A percentile compares a stretch with the other conserved stretches of the same genome.
These are phyloP conservation scores for Paecilomyces formosus DNA, from an alignment of 2,329 filamentous ascomycete species.

Conservation along the genomic window DNA sequence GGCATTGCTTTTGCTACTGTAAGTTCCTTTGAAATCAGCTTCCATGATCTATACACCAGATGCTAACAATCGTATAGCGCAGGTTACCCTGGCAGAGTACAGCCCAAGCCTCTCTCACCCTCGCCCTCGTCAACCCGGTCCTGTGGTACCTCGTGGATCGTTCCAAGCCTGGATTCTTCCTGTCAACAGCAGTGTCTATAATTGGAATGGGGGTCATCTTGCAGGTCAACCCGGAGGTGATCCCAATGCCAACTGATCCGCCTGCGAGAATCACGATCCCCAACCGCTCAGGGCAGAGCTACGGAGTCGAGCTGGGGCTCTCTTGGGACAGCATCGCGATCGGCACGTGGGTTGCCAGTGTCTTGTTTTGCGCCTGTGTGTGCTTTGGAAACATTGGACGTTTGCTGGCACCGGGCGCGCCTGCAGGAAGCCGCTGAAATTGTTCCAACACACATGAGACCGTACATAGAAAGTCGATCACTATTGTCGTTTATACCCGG, in stretches of 20 bases:
- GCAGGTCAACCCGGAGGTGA: conserved; percentile 66
- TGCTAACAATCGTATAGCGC: conserved; percentile 47
- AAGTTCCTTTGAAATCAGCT: conserved; percentile 30
- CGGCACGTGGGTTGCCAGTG: conserved; percentile 83
- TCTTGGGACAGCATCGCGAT: conserved; percentile 51
- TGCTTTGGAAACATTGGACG: conserved; percentile 96
- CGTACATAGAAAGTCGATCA: neutral
- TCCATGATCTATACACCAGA: conserved; percentile 1
- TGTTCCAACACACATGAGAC: conserved; percentile 2
- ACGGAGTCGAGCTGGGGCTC: conserved; percentile 25
- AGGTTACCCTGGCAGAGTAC: conserved; percentile 90
- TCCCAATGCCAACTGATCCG: conserved; percentile 57
- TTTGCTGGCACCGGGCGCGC: conserved; percentile 54
- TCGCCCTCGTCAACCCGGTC: conserved; percentile 85
- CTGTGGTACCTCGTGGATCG: conserved; percentile 96
- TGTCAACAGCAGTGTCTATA: conserved; percentile 67
- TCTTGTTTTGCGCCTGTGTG: conserved; percentile 88
- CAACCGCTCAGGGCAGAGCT: conserved; percentile 20
- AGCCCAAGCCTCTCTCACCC: conserved; percentile 81
- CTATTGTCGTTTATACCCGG: neutral
- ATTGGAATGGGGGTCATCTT: conserved; percentile 68
- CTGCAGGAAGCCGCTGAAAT: conserved; percentile 13
- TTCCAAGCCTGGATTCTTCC: conserved; percentile 72
- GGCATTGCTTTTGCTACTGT: conserved; percentile 78
- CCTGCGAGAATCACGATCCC: conserved; percentile 21